Base-by-base conservation (phyloP, 257 asterid genomes). In the Ajuga chamaepitys region DNA sequence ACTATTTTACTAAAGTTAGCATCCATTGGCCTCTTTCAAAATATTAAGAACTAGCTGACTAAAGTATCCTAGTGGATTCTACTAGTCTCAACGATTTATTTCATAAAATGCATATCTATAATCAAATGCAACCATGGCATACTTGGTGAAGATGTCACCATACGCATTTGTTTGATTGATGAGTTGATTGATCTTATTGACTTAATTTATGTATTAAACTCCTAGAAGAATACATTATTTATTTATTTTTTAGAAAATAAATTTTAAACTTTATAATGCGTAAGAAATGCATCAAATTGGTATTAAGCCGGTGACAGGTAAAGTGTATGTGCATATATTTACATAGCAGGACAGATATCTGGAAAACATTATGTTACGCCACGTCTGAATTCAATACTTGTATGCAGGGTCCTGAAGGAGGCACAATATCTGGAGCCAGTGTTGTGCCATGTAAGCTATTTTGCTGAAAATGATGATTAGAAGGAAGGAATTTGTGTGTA, bases 21-120 rank as follows among this genome's bases (percentile, higher is more conserved):
- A 64, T 28, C 64, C 42, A 16, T 77, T 72, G 78, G 68, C 86
- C 74, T 64, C 24, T 74, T 76, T 50, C 52, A n/a, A n/a, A 45
- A 35, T 71, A 64, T n/a, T 60, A 66, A 50, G 44, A n/a, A 17
- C 63, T 34, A 67, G 69, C 73, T 71, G 32, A 50, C 35, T 63
- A 18, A 26, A 68, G 57, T 60, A 70, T 80, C 72, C 70, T 59
- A 65, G 55, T 70, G 72, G 74, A 69, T 60, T 62, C 30, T 44
- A 40, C 62, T 20, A 65, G 62, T 71, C 2, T 5, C 32, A 12
- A 52, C 18, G 17, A n/a, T 35, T 40, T 60, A 37, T 20, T 34
- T 20, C 25, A n/a, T 14, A 21, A 38, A 62, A 57, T 42, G 53
- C 66, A 30, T 37, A 26, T 16, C 32, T 28, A 7, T 38, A 65